Percentiles rank a stretch among this genome's conserved stretches.
These are phyloP conservation scores for Ambispora gerdemannii DNA, from an alignment of 192 early-diverging fungal genomes.

Conservation along the genomic window DNA sequence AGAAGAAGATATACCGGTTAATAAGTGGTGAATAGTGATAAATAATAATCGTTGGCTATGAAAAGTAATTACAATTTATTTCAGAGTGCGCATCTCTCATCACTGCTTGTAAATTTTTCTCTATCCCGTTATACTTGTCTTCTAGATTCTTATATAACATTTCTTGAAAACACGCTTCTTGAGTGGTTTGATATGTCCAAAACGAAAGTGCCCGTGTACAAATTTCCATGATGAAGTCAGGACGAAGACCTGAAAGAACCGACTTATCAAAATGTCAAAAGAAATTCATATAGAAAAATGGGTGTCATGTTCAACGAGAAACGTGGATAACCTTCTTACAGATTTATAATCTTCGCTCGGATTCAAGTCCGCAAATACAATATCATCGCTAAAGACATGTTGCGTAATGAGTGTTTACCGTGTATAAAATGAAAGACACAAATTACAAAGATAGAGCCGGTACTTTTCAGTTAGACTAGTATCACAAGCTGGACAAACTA, in stretches of 20 bases:
- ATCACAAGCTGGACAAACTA: constrained; percentile 64
- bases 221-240: constrained; percentile 61
- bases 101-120: constrained; percentile 38
- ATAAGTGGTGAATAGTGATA: neutral
- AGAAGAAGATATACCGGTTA: neutral
- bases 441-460: neutral
- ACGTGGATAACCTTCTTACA: constrained; percentile 25
- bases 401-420: neutral
- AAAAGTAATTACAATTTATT: constrained; percentile 27
- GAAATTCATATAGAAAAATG: too few relatives aligned
- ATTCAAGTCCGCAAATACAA: constrained; percentile 54
- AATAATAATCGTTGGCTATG: neutral
- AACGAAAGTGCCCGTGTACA: constrained; percentile 62
- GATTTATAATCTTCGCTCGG: constrained; percentile 66
- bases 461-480: constrained; percentile 51
- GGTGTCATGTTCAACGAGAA: too few relatives aligned
- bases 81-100: constrained; percentile 36
- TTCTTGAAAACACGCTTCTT: constrained; percentile 47
- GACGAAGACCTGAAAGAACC: constrained; percentile 64
- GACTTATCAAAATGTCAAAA: constrained; percentile 37
- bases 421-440: neutral
- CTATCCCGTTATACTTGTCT: constrained; percentile 34
- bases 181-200: constrained; percentile 63
- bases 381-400: constrained; percentile 42
- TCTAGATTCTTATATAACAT: constrained; percentile 40